These are phyloP conservation scores for Acacia pycnantha DNA, from an alignment of 331 rosid species.

Conservation along the genomic window DNA sequence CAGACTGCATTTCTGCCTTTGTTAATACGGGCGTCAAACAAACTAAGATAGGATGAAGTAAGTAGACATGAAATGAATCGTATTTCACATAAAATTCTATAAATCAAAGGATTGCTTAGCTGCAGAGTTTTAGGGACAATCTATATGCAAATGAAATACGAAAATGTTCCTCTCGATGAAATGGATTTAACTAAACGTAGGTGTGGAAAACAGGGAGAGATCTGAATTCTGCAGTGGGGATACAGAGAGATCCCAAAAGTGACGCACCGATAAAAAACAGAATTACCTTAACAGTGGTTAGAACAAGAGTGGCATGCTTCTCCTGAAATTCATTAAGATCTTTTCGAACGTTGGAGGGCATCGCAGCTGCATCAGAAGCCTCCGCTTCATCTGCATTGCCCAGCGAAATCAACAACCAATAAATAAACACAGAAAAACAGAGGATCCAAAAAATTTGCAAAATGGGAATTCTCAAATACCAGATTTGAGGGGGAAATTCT, in stretches of 20 bases:
- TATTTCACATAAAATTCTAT: neutral
- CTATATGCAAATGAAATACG: neutral
- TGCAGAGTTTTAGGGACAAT: neutral
- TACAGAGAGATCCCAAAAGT: neutral
- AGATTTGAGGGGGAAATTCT: constrained; percentile 66
- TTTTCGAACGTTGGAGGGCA: constrained; percentile 77
- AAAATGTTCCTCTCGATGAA: neutral
- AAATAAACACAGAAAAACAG: neutral
- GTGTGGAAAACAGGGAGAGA: neutral
- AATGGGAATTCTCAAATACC: constrained; percentile 39
- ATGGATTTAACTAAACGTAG: neutral
- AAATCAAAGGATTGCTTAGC: neutral
- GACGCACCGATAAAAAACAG: neutral
- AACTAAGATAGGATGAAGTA: neutral
- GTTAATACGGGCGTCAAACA: neutral
- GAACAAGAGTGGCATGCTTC: constrained; percentile 87
- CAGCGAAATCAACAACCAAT: neutral
- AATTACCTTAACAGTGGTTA: constrained; percentile 83
- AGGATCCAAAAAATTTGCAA: neutral
- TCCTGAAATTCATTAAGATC: constrained; percentile 99
- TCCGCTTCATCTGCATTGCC: constrained; percentile 62
- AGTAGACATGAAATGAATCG: neutral
- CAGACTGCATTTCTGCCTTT: neutral
- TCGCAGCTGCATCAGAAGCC: constrained; percentile 55
- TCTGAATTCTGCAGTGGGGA: neutral